Evolutionary conservation across 1,284 basidiomycete species (phyloP).

Genomic region (Microbotryum silenes-acaulis): DNA sequence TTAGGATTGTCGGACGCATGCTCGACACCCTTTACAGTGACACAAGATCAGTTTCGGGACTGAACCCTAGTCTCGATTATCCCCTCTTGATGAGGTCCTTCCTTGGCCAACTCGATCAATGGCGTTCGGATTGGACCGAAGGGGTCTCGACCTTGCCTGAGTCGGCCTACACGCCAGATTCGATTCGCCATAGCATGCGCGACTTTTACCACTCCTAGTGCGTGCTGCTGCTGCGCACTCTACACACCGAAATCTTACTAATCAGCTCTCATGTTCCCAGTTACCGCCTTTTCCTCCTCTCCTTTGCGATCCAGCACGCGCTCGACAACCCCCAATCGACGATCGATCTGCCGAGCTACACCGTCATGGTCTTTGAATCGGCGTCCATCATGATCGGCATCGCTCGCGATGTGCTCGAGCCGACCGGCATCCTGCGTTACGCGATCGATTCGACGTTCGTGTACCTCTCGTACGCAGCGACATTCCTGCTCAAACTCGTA

Average conservation of each 20-base stretch:
- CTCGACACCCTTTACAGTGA: conserved; percentile 44
- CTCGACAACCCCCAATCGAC: conserved; percentile 38
- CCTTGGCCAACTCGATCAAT: conserved; percentile 30
- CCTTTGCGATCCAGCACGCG: conserved; percentile 42
- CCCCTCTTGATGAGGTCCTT: conserved; percentile 29
- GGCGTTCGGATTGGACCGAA: conserved; percentile 30
- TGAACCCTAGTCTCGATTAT: conserved; percentile 43
- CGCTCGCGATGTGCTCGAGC: conserved; percentile 38
- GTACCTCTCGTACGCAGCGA: conserved; percentile 41
- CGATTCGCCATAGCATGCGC: conserved; percentile 4
- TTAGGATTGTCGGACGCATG: conserved; percentile 33
- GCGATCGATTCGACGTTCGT: conserved; percentile 42
- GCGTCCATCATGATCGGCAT: conserved; percentile 33
- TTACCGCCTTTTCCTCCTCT: conserved; percentile 38
- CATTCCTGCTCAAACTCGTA: conserved; percentile 39
- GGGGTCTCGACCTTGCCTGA: conserved; percentile 1
- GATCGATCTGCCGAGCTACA: conserved; percentile 36
- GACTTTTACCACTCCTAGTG: conserved; percentile 29
- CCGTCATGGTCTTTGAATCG: conserved; percentile 31
- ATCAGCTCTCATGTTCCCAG: conserved; percentile 18
- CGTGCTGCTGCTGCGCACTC: neutral
- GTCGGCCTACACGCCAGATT: neutral
- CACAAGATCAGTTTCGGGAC: conserved; percentile 41
- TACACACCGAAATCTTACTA: neutral
- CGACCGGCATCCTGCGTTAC: conserved; percentile 39